Base-by-base conservation (phyloP, 768 basidiomycete genomes). In the Sistotremastrum niveocremeum region DNA sequence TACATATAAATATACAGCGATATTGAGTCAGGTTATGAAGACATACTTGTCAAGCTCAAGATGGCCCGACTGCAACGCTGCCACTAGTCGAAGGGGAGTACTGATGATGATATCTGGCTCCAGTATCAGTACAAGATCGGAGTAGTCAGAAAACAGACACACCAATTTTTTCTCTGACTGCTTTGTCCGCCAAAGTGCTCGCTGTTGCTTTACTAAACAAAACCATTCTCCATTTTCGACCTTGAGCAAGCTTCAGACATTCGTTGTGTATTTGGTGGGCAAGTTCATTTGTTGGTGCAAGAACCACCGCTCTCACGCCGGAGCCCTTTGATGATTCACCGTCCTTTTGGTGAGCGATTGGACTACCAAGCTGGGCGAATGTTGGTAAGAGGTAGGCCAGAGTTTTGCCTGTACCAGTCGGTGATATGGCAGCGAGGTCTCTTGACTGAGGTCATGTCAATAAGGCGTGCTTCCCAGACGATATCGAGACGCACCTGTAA, bases 371-470 rank as follows among this genome's bases (percentile, higher is more conserved):
- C 11, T 67, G 61, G 7, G 77, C 66, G 48, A 98, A 73, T 28
- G 89, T 69, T 0, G 95, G 93, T 10, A 95, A 64, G 9, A 95
- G 70, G 62, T 97, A 99, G 0, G 91, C 77, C 5, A 97, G 70
- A 1, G 95, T 99, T 68, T 99, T 99, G 49, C 95, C 95, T 7
- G 88, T 93, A 42, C 95, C 95, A 4, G 95, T 99, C 0, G 95
- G 95, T 1, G 95, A 95, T 12, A 98, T 84, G 31, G 93, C 94
- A 45, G 86, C 81, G 28, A 95, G 70, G 62, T 99, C 94, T 47
- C 86, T 79, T 50, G 68, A 70, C 87, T 87, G 48, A 31, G 30
- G 20, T 43, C 45, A 41, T 49, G 31, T 8, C 37, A 32, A 32
- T 3, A 45, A 37, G 12, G 28, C 7, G n/a, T 30, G 11, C 29